A percentile compares a stretch with the other conserved stretches of the same genome.
These are phyloP conservation scores for Auriscalpium microsporum DNA, from an alignment of 768 basidiomycete genomes.

Conservation along the genomic window DNA sequence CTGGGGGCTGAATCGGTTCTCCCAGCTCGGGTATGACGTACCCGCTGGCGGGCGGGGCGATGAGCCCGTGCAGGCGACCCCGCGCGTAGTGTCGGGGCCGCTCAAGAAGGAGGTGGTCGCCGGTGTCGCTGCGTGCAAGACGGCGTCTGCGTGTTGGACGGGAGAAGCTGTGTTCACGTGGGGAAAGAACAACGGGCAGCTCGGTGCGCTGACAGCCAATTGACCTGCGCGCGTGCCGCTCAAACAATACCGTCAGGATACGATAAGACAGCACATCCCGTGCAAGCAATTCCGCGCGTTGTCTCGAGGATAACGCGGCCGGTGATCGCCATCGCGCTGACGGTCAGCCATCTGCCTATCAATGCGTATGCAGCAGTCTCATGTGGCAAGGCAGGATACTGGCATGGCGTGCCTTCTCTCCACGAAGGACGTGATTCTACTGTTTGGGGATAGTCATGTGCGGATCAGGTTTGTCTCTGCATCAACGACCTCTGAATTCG, in stretches of 20 bases:
- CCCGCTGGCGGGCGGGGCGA: slow-evolving; percentile 51
- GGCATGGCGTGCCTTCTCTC: slow-evolving; percentile 76
- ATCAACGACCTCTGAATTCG: background rate
- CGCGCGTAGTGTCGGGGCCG: slow-evolving; percentile 64
- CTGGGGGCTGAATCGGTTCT: slow-evolving; percentile 87
- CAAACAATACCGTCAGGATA: slow-evolving; percentile 46
- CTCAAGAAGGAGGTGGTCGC: slow-evolving; percentile 70
- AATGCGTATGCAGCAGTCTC: background rate
- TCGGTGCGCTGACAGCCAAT: slow-evolving; percentile 42
- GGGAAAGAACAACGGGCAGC: slow-evolving; percentile 91
- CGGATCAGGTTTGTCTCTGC: slow-evolving; percentile 51
- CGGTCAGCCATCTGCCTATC: slow-evolving; percentile 36
- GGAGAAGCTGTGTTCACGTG: slow-evolving; percentile 66
- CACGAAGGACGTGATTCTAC: slow-evolving; percentile 74
- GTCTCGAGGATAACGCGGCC: slow-evolving; percentile 70
- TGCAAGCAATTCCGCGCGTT: slow-evolving; percentile 70
- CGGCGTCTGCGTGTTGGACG: slow-evolving; percentile 88
- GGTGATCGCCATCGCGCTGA: slow-evolving; percentile 65
- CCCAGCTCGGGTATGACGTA: slow-evolving; percentile 80
- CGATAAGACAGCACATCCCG: slow-evolving; percentile 61
- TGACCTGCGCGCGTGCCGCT: background rate
- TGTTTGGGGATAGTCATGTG: slow-evolving; percentile 68
- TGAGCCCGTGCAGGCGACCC: slow-evolving; percentile 62
- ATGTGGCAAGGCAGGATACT: slow-evolving; percentile 45
- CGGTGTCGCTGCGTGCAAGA: slow-evolving; percentile 83